Evolutionary conservation across 345 rosid species (phyloP).

Genomic region (Lepidium aucheri): DNA sequence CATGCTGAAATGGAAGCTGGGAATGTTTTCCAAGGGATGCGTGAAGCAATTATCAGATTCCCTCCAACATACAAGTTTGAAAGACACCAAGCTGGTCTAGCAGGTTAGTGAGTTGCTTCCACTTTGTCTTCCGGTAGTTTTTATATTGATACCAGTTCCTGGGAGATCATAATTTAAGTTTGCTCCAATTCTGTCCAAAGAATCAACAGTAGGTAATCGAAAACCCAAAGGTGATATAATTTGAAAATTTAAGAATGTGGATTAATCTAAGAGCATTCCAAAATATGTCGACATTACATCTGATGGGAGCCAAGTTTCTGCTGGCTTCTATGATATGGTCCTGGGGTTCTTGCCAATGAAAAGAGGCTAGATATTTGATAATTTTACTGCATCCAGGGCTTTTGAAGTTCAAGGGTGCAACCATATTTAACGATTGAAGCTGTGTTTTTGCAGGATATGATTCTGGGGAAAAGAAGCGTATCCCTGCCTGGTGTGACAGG

Average conservation of each 20-base stretch:
- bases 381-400: neutral
- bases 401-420: neutral
- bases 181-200: neutral
- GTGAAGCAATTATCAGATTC: conserved; percentile 66
- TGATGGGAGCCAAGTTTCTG: neutral
- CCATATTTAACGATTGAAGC: neutral
- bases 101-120: conserved; percentile 36
- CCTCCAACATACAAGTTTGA: conserved; percentile 88
- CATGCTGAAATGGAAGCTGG: conserved; percentile 72
- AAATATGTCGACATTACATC: neutral
- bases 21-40: conserved; percentile 85
- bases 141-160: neutral
- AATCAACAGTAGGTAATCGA: neutral
- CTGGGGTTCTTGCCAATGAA: neutral
- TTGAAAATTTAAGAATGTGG: neutral
- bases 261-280: neutral
- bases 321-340: neutral
- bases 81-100: conserved; percentile 58
- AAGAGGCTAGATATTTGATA: neutral
- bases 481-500: conserved; percentile 92
- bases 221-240: neutral
- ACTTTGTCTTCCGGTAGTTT: neutral
- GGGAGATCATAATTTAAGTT: neutral
- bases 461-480: conserved; percentile 76
- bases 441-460: conserved; percentile 50